A percentile compares a stretch with the other conserved stretches of the same genome.
phyloP scores from a whole-genome alignment of 2,329 filamentous ascomycete genomes.

The Leptographium wingfieldii region DNA sequence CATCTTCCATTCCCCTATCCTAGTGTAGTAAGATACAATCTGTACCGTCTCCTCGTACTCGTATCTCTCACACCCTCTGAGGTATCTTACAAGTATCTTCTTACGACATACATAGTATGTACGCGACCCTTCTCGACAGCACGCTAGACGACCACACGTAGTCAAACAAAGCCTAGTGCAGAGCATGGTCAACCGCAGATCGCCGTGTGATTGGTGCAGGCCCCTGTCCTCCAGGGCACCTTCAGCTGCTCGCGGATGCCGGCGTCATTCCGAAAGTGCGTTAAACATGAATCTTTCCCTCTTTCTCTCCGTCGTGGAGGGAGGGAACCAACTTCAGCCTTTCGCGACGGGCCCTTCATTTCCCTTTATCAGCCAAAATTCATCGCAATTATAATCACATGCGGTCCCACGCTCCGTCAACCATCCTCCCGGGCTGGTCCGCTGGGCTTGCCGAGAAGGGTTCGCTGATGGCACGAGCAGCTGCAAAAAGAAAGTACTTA shows the following conservation, averaged over 20 bases:
- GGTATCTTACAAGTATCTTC: too few species aligned
- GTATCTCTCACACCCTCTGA: too few species aligned
- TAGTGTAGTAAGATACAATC: too few species aligned
- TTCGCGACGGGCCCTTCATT: not conserved
- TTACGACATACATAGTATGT: too few species aligned
- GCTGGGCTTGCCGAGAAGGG: not conserved
- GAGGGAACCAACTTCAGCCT: not conserved
- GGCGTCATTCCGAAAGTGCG: not conserved
- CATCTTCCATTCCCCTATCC: too few species aligned
- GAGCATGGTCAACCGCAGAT: too few species aligned
- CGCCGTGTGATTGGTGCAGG: not conserved
- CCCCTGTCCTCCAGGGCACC: not conserved
- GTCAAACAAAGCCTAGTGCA: not conserved
- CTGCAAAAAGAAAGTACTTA: too few species aligned
- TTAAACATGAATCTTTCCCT: not conserved
- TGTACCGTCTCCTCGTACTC: too few species aligned
- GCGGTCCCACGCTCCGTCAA: too few species aligned
- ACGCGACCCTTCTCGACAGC: too few species aligned
- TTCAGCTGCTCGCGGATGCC: not conserved
- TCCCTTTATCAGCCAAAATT: not conserved
- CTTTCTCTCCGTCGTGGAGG: not conserved
- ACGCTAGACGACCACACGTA: not conserved
- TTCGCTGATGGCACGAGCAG: too few species aligned
- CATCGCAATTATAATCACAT: too few species aligned
- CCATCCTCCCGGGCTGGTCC: not conserved